These are phyloP conservation scores for Sicyos baderoa DNA, from an alignment of 306 rosid species.

Conservation along the genomic window DNA sequence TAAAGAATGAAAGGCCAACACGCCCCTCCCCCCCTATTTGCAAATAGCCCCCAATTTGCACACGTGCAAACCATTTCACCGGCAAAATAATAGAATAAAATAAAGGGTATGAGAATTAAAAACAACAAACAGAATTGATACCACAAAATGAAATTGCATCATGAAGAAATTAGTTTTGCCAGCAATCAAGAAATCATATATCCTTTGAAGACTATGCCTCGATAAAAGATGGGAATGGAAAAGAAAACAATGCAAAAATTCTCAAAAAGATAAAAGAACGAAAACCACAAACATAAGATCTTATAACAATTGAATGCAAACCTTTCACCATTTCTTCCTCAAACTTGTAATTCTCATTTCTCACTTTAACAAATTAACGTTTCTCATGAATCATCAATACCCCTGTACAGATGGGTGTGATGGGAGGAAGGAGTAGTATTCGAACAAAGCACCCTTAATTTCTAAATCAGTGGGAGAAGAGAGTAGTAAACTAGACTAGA, in stretches of 20 bases:
- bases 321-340: constrained; percentile 18
- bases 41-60: neutral
- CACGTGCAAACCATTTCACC: neutral
- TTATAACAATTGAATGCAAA: neutral
- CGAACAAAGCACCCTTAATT: constrained; percentile 1
- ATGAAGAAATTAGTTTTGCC: neutral
- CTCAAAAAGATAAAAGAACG: neutral
- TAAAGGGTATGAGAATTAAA: neutral
- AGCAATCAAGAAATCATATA: constrained; percentile 9
- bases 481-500: neutral
- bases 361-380: constrained; percentile 1
- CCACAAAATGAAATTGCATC: constrained; percentile 6
- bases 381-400: neutral
- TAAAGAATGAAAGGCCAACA: neutral
- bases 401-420: neutral
- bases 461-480: neutral
- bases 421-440: neutral
- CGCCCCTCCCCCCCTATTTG: neutral
- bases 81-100: neutral
- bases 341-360: neutral
- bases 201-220: neutral
- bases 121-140: neutral
- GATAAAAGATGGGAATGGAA: neutral
- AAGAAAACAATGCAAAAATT: neutral
- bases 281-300: neutral